Evolutionary conservation across 1,139 yeast genomes (phyloP).

Genomic region (Kurtzmaniella quercitrusa): DNA sequence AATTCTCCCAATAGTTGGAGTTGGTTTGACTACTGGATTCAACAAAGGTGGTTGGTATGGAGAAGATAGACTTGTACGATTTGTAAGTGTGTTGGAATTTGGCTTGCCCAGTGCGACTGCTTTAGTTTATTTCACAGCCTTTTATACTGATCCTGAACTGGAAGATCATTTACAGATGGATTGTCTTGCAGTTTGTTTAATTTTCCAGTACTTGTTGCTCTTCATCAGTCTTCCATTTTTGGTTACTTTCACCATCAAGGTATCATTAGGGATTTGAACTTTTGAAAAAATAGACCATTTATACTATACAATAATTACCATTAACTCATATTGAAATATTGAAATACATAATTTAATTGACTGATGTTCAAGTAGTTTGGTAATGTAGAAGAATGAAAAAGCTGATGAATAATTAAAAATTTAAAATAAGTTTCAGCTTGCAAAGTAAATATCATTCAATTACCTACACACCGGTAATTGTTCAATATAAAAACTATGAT

Average conservation of each 20-base stretch:
- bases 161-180: slow-evolving; percentile 74
- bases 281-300: no score
- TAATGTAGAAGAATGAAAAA: no score
- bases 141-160: slow-evolving; percentile 64
- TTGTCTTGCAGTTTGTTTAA: slow-evolving; percentile 68
- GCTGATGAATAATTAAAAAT: no score
- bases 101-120: slow-evolving; percentile 88
- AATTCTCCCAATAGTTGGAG: slow-evolving; percentile 42
- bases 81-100: slow-evolving; percentile 70
- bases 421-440: no score
- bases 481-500: no score
- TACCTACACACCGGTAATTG: no score
- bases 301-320: no score
- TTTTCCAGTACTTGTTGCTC: slow-evolving; percentile 62
- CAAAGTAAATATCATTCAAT: no score
- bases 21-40: slow-evolving; percentile 42
- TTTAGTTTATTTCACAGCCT: slow-evolving; percentile 78
- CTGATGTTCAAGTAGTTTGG: no score
- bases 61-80: slow-evolving; percentile 48
- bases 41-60: slow-evolving; percentile 44
- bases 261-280: slow-evolving; percentile 27
- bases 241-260: slow-evolving; percentile 53
- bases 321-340: no score
- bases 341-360: no score
- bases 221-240: slow-evolving; percentile 63